phyloP scores from a whole-genome alignment of 2,329 filamentous ascomycete species.

The Epichloe sp. region DNA sequence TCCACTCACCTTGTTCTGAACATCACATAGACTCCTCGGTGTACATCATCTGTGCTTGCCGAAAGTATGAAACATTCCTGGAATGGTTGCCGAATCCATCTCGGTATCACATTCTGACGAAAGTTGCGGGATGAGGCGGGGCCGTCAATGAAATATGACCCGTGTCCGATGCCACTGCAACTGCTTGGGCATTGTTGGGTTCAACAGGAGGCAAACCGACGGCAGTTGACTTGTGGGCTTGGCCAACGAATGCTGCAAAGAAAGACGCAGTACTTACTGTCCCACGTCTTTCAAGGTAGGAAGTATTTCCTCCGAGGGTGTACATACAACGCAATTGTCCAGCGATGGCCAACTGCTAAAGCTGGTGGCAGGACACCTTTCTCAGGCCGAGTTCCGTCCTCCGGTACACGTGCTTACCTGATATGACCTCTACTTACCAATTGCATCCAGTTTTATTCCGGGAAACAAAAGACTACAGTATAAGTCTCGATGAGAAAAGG shows the following conservation, averaged over 20 bases:
- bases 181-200: conserved; percentile 2
- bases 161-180: conserved; percentile 2
- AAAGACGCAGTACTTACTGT: conserved; percentile 1
- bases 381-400: neutral
- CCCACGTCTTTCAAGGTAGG: neutral
- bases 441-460: neutral
- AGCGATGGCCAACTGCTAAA: neutral
- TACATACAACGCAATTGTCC: conserved; percentile 2
- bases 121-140: conserved; percentile 4
- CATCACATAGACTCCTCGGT: neutral
- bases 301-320: neutral
- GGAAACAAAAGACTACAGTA: neutral
- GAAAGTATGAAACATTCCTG: conserved; percentile 1
- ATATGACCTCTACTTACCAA: neutral
- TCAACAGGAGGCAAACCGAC: conserved; percentile 6
- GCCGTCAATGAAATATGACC: conserved; percentile 1
- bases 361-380: neutral
- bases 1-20: neutral
- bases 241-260: neutral
- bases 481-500: neutral
- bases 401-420: neutral
- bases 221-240: conserved; percentile 1
- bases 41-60: neutral
- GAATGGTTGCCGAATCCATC: neutral
- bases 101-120: conserved; percentile 3